These are phyloP conservation scores for Paraconiothyrium sp. DNA, from an alignment of 2,329 filamentous ascomycete genomes.

Conservation along the genomic window DNA sequence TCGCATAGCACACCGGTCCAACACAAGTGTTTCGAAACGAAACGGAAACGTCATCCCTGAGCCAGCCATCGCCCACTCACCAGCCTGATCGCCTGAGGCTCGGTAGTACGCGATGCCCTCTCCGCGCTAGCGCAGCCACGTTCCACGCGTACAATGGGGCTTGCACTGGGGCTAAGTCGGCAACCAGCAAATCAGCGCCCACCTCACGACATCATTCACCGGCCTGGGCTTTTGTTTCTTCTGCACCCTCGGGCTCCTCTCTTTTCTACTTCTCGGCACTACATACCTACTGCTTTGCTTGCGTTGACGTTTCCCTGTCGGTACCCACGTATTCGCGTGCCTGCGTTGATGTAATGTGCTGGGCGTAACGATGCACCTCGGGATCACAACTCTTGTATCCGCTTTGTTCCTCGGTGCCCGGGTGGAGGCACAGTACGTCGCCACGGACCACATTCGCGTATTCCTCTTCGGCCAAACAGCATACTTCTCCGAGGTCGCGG, in stretches of 20 bases:
- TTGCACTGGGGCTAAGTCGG: constrained; percentile 4
- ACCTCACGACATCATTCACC: neutral
- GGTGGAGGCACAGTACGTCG: constrained; percentile 29
- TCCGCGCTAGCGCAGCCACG: neutral
- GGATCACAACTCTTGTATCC: constrained; percentile 3
- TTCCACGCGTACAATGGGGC: constrained; percentile 5
- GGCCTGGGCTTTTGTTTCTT: constrained; percentile 2
- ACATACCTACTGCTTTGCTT: neutral
- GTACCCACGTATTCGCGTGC: neutral
- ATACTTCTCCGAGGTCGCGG: constrained; percentile 43
- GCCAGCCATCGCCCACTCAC: neutral
- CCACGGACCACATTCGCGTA: constrained; percentile 40
- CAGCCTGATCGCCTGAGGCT: neutral
- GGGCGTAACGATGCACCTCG: neutral
- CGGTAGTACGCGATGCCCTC: neutral
- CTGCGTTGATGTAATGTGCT: neutral
- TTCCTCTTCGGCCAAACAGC: constrained; percentile 45
- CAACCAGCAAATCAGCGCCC: neutral
- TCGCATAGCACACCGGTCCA: neutral
- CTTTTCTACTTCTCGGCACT: neutral
- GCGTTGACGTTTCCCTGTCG: neutral
- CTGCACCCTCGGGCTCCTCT: constrained; percentile 7
- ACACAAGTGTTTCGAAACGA: constrained; percentile 5
- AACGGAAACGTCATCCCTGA: constrained; percentile 7
- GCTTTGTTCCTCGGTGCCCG: constrained; percentile 13